Evolutionary conservation across 345 rosid species (phyloP).

Genomic region (Raphanus raphanistrum): DNA sequence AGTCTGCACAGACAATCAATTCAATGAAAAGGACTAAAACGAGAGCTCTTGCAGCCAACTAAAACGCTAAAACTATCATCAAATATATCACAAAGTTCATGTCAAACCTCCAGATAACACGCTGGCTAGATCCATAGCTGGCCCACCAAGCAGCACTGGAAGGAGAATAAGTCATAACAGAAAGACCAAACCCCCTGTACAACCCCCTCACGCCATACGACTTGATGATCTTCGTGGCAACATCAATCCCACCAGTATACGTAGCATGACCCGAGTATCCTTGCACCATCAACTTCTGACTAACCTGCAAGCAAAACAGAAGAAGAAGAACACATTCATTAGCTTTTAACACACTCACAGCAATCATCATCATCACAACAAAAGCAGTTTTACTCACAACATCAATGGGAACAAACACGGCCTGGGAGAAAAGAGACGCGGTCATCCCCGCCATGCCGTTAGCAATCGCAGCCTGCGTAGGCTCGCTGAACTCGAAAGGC

Average conservation of each 20-base stretch:
- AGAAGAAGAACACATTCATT: neutral
- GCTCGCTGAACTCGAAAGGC: constrained; percentile 63
- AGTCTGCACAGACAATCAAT: constrained; percentile 47
- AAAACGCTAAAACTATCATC: too few relatives aligned
- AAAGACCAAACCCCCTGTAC: constrained; percentile 92
- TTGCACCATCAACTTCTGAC: constrained; percentile 98
- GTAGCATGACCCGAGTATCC: constrained; percentile 90
- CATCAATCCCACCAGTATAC: constrained; percentile 91
- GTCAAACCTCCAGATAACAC: constrained; percentile 85
- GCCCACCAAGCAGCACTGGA: constrained; percentile 99
- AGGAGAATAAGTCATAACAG: constrained; percentile 92
- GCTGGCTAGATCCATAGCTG: constrained; percentile 93
- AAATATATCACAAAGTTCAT: neutral
- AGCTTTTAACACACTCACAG: neutral
- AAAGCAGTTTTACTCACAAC: too few relatives aligned
- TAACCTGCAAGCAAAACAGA: constrained; percentile 53
- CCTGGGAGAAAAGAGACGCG: constrained; percentile 82
- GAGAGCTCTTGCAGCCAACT: neutral
- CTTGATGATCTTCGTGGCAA: constrained; percentile 73
- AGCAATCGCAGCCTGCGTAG: constrained; percentile 86
- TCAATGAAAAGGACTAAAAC: neutral
- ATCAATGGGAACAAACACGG: constrained; percentile 91
- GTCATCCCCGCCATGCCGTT: constrained; percentile 97
- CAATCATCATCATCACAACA: too few relatives aligned
- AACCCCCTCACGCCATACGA: constrained; percentile 82